These are phyloP conservation scores for Laburnicola sp. DNA, from an alignment of 2,329 filamentous ascomycete genomes.

Conservation along the genomic window DNA sequence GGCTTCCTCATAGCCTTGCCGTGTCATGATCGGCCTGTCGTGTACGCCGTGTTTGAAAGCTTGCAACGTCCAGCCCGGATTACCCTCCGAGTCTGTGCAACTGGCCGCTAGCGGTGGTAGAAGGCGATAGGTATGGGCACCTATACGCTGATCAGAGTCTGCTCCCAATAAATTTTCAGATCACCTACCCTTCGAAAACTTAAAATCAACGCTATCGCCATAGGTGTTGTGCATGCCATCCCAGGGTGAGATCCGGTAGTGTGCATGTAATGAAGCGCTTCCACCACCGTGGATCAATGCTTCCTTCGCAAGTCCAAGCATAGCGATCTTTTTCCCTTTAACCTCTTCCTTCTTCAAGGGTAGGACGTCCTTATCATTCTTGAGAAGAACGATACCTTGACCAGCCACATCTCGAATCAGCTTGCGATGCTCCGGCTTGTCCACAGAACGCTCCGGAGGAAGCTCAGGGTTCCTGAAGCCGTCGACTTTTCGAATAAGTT, in stretches of 20 bases:
- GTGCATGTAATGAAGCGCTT: conserved; percentile 17
- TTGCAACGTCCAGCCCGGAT: conserved; percentile 18
- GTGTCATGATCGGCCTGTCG: not conserved
- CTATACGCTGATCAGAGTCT: too few species aligned
- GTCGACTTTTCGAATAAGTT: conserved; percentile 11
- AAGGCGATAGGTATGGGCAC: conserved; percentile 21
- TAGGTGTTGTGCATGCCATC: conserved; percentile 18
- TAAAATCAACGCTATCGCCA: too few species aligned
- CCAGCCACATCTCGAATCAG: conserved; percentile 45
- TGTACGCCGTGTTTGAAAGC: conserved; percentile 16
- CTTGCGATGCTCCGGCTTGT: conserved; percentile 16
- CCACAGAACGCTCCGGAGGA: conserved; percentile 14
- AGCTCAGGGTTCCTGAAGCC: conserved; percentile 13
- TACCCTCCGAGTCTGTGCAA: conserved; percentile 11
- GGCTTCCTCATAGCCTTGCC: conserved; percentile 19
- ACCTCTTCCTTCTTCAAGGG: conserved; percentile 47
- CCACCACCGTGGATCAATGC: conserved; percentile 18
- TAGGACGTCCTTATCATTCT: conserved; percentile 52
- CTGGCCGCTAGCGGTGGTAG: conserved; percentile 17
- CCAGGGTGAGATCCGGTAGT: conserved; percentile 18
- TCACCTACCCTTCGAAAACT: too few species aligned
- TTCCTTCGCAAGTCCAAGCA: conserved; percentile 60
- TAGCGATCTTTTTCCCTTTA: conserved; percentile 51
- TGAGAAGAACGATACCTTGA: conserved; percentile 53
- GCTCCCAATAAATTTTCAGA: too few species aligned